Evolutionary conservation across 352 stramenopile species (phyloP).

Genomic region (Aphanomyces invadans): DNA sequence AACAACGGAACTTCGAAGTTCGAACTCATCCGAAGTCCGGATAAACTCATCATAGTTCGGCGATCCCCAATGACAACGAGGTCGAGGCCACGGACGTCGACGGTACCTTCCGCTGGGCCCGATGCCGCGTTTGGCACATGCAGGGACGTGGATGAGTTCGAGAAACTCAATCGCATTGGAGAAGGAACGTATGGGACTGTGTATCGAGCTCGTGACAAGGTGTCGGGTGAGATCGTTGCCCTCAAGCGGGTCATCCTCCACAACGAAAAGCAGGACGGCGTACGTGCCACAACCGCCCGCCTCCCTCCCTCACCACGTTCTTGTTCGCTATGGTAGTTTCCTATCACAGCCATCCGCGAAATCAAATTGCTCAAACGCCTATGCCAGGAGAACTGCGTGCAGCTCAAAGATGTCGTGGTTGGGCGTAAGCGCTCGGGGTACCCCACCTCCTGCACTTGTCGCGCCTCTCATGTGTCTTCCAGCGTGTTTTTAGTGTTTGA

Average conservation of each 20-base stretch:
- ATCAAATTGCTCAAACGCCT: conserved; percentile 67
- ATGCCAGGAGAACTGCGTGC: conserved; percentile 63
- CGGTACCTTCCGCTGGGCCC: conserved; percentile 30
- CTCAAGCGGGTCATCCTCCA: conserved; percentile 89
- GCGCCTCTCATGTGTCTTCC: background rate
- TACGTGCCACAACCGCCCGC: conserved; percentile 28
- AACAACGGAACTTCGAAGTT: too few species aligned
- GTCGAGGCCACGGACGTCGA: background rate
- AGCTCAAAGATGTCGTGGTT: conserved; percentile 60
- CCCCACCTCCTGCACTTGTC: background rate
- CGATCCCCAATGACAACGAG: background rate
- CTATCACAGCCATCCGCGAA: conserved; percentile 67
- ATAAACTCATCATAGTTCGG: background rate
- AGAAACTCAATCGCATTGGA: conserved; percentile 76
- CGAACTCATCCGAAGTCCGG: background rate
- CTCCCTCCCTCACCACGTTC: background rate
- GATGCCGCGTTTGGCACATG: conserved; percentile 36
- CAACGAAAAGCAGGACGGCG: conserved; percentile 85
- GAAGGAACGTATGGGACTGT: conserved; percentile 85
- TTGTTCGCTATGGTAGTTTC: conserved; percentile 36
- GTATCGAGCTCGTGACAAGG: conserved; percentile 74
- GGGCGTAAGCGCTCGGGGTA: conserved; percentile 56
- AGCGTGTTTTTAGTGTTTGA: conserved; percentile 89
- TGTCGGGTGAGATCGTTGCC: conserved; percentile 63
- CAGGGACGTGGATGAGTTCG: conserved; percentile 53